Evolutionary conservation across 768 basidiomycete species (phyloP).

Genomic region (Naematelia encephala): DNA sequence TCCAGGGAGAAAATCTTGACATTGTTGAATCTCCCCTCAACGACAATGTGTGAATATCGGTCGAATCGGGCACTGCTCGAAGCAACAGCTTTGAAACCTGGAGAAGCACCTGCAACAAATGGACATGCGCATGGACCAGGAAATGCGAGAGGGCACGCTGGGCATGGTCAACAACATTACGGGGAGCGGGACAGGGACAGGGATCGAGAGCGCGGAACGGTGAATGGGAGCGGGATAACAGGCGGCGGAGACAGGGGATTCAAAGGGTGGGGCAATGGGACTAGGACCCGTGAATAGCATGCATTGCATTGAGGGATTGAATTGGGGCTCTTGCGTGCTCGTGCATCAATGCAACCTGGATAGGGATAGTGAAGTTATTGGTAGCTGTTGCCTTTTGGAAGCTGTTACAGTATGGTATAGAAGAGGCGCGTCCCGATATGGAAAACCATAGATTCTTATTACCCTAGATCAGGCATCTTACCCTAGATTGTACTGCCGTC

Average conservation of each 20-base stretch:
- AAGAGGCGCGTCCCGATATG: no score
- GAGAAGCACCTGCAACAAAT: not conserved
- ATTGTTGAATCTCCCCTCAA: constrained; percentile 69
- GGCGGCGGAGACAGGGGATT: not conserved
- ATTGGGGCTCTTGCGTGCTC: no score
- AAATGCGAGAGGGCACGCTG: not conserved
- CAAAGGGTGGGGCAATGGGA: not conserved
- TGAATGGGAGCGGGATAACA: not conserved
- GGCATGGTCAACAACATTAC: not conserved
- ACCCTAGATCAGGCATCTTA: no score
- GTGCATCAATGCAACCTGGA: no score
- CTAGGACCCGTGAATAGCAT: not conserved
- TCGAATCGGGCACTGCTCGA: constrained; percentile 59
- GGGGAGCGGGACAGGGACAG: not conserved
- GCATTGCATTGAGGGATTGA: no score
- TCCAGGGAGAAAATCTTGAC: constrained; percentile 72
- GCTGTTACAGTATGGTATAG: no score
- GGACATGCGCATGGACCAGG: not conserved
- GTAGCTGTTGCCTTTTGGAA: no score
- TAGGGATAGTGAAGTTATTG: no score
- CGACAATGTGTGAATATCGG: constrained; percentile 90
- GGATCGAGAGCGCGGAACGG: not conserved
- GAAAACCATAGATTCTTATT: no score
- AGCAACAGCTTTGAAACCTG: constrained; percentile 18
- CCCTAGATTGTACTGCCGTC: no score